Base-by-base conservation (phyloP, 495 filamentous ascomycete species). In the Aspergillus wentii region DNA sequence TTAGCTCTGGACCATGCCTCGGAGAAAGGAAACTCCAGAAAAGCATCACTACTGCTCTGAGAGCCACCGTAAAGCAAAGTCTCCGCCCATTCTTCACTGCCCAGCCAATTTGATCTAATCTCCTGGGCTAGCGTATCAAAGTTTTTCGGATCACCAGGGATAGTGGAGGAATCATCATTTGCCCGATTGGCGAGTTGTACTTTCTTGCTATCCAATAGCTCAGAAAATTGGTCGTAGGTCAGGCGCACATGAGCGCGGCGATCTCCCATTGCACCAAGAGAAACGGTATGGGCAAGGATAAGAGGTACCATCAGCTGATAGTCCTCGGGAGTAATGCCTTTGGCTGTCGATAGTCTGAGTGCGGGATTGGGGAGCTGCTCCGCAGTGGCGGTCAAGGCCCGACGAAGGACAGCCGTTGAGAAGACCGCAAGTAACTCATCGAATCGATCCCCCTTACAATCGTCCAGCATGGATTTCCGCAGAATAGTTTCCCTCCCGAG, bases 401-500 rank as follows among this genome's bases (percentile, higher is more conserved):
- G 89, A 55, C 83, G 84, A 34, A 95, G 59, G 9, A 94, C 87
- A 0, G 78, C 72, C 15, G 80, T 83, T 5, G 89, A 92, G 55
- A 95, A 94, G 0, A 75, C 72, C 8, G 82, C 76, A 8, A 94
- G 69, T 1, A 91, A 59, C 59, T 95, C 88, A 53, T 86, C 84
- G 38, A 87, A 73, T 44, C 85, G 76, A 41, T 88, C 86, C 20
- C 86, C 86, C 46, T 81, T 85, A 64, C 89, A 95, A 44, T 95
- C 88, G 56, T 95, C 89, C 39, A 95, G 66, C 85, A 94, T 91
- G 0, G 84, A 87, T 62, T 91, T 94, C 28, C 89, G 78, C 26
- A 94, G 62, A 4, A 88, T 76, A 0, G 74, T 73, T 54, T 94
- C 87, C 33, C 82, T 75, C 8, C 86, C 84, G 14, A 94, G 66